phyloP scores from a whole-genome alignment of 208 protist genomes.

The Balamuthia mandrillaris region DNA sequence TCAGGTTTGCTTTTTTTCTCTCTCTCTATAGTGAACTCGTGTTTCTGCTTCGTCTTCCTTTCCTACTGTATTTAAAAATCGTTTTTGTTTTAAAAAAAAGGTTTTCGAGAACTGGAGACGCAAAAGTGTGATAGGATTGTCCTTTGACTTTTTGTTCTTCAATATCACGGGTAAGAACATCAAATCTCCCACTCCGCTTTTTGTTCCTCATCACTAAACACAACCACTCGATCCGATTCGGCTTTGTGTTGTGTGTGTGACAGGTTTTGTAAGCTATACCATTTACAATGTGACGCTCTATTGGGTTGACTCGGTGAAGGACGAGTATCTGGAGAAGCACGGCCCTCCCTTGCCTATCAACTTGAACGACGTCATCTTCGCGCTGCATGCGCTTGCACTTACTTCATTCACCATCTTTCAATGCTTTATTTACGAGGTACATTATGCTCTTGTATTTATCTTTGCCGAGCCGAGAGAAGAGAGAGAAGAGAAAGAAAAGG shows the following conservation, averaged over 20 bases:
- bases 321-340: neutral
- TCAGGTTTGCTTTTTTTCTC: slow-evolving; percentile 17
- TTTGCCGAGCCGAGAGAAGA: neutral
- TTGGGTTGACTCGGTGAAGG: neutral
- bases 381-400: neutral
- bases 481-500: too few species aligned
- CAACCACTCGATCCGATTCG: too few species aligned
- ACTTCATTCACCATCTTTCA: slow-evolving; percentile 1
- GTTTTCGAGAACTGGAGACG: slow-evolving; percentile 22
- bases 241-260: too few species aligned
- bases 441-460: neutral
- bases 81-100: too few species aligned
- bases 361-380: neutral
- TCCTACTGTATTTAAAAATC: too few species aligned
- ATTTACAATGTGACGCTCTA: neutral
- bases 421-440: slow-evolving; percentile 24
- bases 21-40: too few species aligned
- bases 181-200: too few species aligned
- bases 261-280: slow-evolving; percentile 25
- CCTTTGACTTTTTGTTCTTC: slow-evolving; percentile 36
- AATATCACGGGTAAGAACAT: too few species aligned
- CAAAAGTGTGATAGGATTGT: slow-evolving; percentile 31
- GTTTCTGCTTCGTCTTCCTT: too few species aligned
- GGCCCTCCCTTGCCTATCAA: neutral
- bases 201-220: too few species aligned